phyloP scores from a whole-genome alignment of 129 eudicot species.

The Rutidosis leptorrhynchoides region DNA sequence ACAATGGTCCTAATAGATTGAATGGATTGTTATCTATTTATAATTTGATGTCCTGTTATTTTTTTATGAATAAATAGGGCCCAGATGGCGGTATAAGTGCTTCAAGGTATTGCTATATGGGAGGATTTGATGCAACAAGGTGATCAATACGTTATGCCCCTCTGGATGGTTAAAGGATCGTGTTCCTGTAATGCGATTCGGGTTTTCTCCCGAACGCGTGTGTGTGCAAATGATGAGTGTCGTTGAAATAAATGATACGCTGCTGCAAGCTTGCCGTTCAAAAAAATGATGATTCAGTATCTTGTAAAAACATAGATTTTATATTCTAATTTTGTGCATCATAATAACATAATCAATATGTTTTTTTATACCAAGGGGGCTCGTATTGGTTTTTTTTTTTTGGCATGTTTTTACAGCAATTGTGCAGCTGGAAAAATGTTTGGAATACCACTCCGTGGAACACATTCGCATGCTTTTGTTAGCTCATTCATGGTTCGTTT shows the following conservation, averaged over 20 bases:
- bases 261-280: too few species aligned
- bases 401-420: conserved; percentile 55
- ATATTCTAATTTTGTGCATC: not conserved
- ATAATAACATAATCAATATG: not conserved
- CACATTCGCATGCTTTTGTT: conserved; percentile 99
- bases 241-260: too few species aligned
- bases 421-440: conserved; percentile 95
- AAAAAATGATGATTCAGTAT: not conserved
- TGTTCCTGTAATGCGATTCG: too few species aligned
- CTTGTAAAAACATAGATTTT: not conserved
- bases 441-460: conserved; percentile 97
- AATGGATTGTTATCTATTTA: not conserved
- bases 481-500: conserved; percentile 73
- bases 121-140: conserved; percentile 99
- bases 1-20: too few species aligned
- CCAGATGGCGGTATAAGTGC: conserved; percentile 98
- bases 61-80: conserved; percentile 44
- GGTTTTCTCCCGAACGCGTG: too few species aligned
- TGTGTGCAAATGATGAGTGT: too few species aligned
- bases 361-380: too few species aligned
- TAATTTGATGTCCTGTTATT: not conserved
- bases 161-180: too few species aligned
- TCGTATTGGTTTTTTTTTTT: conserved; percentile 12
- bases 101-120: conserved; percentile 90
- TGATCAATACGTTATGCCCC: too few species aligned